These are phyloP conservation scores for Teratosphaeria epicoccoides DNA, from an alignment of 2,329 filamentous ascomycete genomes.

Conservation along the genomic window DNA sequence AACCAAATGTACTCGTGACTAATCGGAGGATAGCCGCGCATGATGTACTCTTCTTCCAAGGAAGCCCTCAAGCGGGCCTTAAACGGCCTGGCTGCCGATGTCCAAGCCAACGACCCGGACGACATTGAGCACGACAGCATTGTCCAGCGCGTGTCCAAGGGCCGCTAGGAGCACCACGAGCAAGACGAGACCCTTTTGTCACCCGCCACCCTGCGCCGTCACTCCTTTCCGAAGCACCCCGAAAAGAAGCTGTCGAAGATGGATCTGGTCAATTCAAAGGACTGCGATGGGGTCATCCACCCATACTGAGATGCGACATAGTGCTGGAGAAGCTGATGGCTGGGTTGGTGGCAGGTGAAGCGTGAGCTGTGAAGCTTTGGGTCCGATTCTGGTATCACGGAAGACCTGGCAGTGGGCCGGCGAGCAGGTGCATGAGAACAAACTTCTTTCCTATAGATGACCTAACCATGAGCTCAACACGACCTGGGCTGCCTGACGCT, in stretches of 20 bases:
- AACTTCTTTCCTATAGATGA: background rate
- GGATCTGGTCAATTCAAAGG: background rate
- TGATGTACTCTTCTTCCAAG: constrained; percentile 85
- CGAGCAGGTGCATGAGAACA: background rate
- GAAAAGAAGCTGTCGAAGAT: background rate
- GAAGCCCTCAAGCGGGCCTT: constrained; percentile 72
- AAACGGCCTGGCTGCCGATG: constrained; percentile 62
- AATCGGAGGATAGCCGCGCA: constrained; percentile 55
- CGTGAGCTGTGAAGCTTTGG: background rate
- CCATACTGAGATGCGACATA: background rate
- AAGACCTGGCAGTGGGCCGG: background rate
- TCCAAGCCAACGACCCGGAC: constrained; percentile 75
- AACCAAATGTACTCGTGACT: background rate
- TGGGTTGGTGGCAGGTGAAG: background rate
- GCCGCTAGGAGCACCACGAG: constrained; percentile 30
- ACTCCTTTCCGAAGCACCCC: background rate
- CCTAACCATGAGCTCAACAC: background rate
- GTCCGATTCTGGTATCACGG: background rate
- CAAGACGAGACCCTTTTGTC: background rate
- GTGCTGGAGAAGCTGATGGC: background rate
- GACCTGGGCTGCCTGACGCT: background rate
- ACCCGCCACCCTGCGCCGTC: background rate
- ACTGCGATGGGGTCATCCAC: background rate
- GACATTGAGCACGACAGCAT: constrained; percentile 70
- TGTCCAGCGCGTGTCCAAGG: constrained; percentile 44